Percentiles rank a stretch among this genome's conserved stretches.
Evolutionary conservation across 768 basidiomycete genomes (phyloP).

Genomic region (Naematelia encephala): DNA sequence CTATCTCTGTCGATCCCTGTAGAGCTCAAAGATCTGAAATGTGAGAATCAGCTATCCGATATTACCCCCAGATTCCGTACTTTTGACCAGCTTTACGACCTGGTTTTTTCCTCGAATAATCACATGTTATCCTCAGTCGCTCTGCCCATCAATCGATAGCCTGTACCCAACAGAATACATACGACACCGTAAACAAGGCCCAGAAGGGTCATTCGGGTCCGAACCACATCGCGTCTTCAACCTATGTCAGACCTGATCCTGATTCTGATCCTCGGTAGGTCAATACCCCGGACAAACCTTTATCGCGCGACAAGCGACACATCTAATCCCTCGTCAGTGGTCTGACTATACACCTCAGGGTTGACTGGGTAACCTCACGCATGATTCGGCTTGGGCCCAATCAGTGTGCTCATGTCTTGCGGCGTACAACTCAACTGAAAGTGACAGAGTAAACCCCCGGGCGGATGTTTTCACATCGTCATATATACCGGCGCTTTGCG

Average conservation of each 20-base stretch:
- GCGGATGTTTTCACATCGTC: neutral
- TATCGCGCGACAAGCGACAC: neutral
- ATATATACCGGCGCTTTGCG: neutral
- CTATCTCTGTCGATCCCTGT: neutral
- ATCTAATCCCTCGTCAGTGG: neutral
- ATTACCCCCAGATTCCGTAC: neutral
- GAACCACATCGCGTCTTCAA: neutral
- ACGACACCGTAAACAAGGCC: neutral
- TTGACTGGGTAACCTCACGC: neutral
- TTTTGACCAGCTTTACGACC: neutral
- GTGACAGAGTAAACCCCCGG: neutral
- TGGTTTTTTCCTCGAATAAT: neutral
- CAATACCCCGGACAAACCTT: neutral
- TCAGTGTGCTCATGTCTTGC: neutral
- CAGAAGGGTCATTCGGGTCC: neutral
- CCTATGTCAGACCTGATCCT: neutral
- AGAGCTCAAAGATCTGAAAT: neutral
- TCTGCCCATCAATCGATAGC: neutral
- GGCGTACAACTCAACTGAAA: neutral
- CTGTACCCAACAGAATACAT: neutral
- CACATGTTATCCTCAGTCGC: neutral
- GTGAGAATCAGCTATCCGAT: neutral
- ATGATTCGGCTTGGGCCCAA: neutral
- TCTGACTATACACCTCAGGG: neutral
- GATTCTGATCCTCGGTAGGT: neutral